phyloP scores from a whole-genome alignment of 768 basidiomycete species.

The Trametes sanguinea region DNA sequence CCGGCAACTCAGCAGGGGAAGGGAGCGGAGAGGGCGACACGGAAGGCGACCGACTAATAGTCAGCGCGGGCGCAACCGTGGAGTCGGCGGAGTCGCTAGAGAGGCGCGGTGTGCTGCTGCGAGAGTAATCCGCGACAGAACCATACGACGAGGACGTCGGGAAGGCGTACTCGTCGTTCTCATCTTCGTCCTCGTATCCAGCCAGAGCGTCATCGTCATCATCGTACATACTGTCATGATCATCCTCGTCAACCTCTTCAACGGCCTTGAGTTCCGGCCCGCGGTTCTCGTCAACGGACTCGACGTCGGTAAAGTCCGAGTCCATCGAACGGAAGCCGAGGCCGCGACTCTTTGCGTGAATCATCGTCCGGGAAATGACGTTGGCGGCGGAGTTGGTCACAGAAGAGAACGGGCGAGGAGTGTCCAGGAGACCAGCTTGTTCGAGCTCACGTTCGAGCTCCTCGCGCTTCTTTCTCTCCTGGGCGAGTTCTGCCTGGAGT shows the following conservation, averaged over 20 bases:
- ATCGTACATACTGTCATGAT: conserved; percentile 32
- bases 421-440: conserved; percentile 43
- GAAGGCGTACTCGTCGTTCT: conserved; percentile 59
- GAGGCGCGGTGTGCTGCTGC: conserved; percentile 35
- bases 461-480: conserved; percentile 35
- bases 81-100: conserved; percentile 24
- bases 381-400: conserved; percentile 16
- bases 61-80: conserved; percentile 19
- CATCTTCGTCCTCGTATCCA: conserved; percentile 72
- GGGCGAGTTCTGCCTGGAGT: conserved; percentile 28
- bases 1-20: conserved; percentile 21
- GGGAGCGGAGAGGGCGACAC: conserved; percentile 35
- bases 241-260: conserved; percentile 52
- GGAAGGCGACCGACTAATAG: conserved; percentile 31
- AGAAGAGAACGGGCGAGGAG: conserved; percentile 40
- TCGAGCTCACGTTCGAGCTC: conserved; percentile 60
- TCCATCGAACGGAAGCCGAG: conserved; percentile 62
- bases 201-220: conserved; percentile 56
- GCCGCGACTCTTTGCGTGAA: conserved; percentile 42
- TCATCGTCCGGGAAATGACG: conserved; percentile 29
- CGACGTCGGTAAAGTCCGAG: conserved; percentile 70
- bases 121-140: conserved; percentile 32
- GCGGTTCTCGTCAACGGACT: conserved; percentile 47
- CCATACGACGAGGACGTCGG: conserved; percentile 34
- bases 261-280: conserved; percentile 50